A percentile compares a stretch with the other conserved stretches of the same genome.
phyloP scores from a whole-genome alignment of 257 asterid species.

The Gentiana dahurica region DNA sequence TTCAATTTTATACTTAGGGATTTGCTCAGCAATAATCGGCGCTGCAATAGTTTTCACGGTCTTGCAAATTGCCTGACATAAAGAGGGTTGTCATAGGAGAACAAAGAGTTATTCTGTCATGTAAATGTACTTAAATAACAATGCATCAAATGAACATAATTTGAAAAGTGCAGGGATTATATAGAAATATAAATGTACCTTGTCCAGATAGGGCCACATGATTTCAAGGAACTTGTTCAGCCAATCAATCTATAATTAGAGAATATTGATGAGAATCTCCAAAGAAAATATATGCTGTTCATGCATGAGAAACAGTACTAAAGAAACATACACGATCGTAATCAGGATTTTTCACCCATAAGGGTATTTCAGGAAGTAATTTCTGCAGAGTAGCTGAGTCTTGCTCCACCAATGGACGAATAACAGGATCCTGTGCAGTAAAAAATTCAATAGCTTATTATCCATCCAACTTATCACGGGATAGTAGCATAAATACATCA shows the following conservation, averaged over 20 bases:
- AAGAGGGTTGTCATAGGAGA: not conserved
- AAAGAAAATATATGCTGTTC: too few relatives aligned
- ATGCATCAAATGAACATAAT: not conserved
- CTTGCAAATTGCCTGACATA: slow-evolving; percentile 37
- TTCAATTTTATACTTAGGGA: slow-evolving; percentile 38
- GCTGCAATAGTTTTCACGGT: slow-evolving; percentile 30
- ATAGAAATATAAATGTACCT: slow-evolving; percentile 36
- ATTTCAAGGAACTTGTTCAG: slow-evolving; percentile 64
- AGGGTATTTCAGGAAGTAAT: slow-evolving; percentile 82
- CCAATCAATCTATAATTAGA: slow-evolving; percentile 67
- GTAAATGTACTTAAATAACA: too few relatives aligned
- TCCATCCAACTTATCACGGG: not conserved
- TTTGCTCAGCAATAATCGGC: slow-evolving; percentile 44
- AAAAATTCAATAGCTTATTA: slow-evolving; percentile 7
- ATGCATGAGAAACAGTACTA: slow-evolving; percentile 1
- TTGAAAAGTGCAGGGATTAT: not conserved
- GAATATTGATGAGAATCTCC: too few relatives aligned
- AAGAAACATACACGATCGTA: slow-evolving; percentile 75
- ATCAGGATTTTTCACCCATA: slow-evolving; percentile 91
- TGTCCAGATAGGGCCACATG: slow-evolving; percentile 96
- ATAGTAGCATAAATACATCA: too few relatives aligned
- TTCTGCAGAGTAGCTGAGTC: slow-evolving; percentile 52
- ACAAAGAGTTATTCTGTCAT: not conserved
- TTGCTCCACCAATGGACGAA: slow-evolving; percentile 76
- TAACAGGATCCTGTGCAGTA: slow-evolving; percentile 61